Conservation (phyloP, 2,329 filamentous ascomycete genomes). For the Pseudocercospora fijiensis region DNA sequence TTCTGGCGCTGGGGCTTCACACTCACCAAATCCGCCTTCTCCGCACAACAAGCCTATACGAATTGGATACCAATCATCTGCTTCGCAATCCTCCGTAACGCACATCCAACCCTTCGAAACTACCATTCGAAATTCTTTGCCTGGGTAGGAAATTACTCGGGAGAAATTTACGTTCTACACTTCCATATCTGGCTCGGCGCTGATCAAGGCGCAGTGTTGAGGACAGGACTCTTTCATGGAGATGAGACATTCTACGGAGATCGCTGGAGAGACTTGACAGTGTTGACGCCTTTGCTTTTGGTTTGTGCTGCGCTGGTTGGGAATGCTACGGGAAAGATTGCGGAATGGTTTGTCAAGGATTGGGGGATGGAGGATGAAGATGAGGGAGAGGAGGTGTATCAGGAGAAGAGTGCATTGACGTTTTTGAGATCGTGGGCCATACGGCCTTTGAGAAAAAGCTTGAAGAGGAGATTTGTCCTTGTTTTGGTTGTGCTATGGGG, state of each 20-base stretch:
- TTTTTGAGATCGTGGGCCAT: not conserved
- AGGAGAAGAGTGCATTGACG: not conserved
- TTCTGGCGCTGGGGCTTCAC: conserved; percentile 31
- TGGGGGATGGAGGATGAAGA: not conserved
- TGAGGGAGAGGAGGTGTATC: not conserved
- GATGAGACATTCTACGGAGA: conserved; percentile 30
- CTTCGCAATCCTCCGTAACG: conserved; percentile 55
- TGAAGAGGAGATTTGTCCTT: not conserved
- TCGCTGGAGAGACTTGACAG: conserved; percentile 40
- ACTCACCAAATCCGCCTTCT: conserved; percentile 45
- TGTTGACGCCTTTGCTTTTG: conserved; percentile 46
- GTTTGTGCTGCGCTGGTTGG: conserved; percentile 44
- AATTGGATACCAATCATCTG: conserved; percentile 56
- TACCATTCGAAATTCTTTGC: conserved; percentile 51
- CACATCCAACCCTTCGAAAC: conserved; percentile 43
- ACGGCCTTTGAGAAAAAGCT: not conserved
- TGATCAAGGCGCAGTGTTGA: conserved; percentile 55
- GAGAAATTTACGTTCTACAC: conserved; percentile 61
- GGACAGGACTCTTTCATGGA: conserved; percentile 37
- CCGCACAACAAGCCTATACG: conserved; percentile 54
- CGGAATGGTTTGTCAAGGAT: conserved; percentile 40
- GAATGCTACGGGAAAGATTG: conserved; percentile 41
- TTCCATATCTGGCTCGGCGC: conserved; percentile 62
- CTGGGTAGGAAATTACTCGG: conserved; percentile 56
- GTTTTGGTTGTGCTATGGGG: not conserved